These are phyloP conservation scores for Cladophialophora exuberans DNA, from an alignment of 2,329 filamentous ascomycete genomes.

Conservation along the genomic window DNA sequence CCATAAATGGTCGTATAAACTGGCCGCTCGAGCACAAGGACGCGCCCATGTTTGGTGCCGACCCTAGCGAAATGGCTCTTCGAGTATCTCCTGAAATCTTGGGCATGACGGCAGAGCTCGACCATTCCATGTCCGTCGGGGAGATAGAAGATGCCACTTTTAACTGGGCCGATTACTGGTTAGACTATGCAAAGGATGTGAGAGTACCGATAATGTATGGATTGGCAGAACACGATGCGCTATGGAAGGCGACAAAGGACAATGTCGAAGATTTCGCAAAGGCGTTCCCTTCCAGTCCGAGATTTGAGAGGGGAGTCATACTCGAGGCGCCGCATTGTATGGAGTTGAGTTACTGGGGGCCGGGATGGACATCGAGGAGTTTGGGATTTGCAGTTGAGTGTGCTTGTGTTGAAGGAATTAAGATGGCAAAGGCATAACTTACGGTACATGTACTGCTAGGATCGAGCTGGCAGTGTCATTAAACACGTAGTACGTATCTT, in stretches of 20 bases:
- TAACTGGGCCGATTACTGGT: conserved; percentile 8
- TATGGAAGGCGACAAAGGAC: conserved; percentile 6
- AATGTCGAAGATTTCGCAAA: not conserved
- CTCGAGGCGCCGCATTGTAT: conserved; percentile 9
- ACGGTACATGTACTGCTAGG: not conserved
- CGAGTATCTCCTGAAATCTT: not conserved
- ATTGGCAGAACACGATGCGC: conserved; percentile 1
- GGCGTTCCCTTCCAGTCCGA: not conserved
- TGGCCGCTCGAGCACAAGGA: conserved; percentile 8
- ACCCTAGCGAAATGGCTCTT: not conserved
- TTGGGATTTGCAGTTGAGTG: conserved; percentile 10
- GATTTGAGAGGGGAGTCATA: conserved; percentile 8
- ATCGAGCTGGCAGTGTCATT: not conserved
- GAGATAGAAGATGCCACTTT: conserved; percentile 7
- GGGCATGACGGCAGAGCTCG: not conserved
- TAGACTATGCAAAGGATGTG: conserved; percentile 1
- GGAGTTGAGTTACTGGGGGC: conserved; percentile 16
- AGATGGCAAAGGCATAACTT: not conserved
- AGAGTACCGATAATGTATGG: conserved; percentile 5
- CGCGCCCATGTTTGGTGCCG: conserved; percentile 6
- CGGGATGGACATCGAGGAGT: not conserved
- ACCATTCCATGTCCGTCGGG: conserved; percentile 4
- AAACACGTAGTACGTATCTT: too few species aligned
- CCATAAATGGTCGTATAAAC: conserved; percentile 1
- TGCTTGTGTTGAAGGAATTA: not conserved